Evolutionary conservation across 345 rosid genomes (phyloP), one percentile per base, ranked within the genome.

Genomic region (Sisymbrium altissimum): DNA sequence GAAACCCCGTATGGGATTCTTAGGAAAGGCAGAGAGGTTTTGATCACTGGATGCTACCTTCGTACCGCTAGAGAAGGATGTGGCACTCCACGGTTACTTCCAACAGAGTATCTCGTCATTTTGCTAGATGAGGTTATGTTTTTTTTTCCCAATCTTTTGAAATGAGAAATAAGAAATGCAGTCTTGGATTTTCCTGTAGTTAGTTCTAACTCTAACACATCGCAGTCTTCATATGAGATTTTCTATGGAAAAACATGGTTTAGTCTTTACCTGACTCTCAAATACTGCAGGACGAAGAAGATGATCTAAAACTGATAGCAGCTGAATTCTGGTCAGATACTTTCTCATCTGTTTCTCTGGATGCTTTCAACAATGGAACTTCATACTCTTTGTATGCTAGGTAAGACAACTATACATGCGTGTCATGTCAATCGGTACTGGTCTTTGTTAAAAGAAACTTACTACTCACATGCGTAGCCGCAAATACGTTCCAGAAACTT

Each of bases 1-100:
- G 89, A 86, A 82, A 81, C 87, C 71, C 84, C 78, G 7, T 81
- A 81, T 76, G 98, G 93, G 41, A 84, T 92, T 70, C 80, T 95
- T 79, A 84, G 81, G 79, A 90, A 86, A 82, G 97, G 92, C 6
- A 87, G 96, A 83, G 97, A 95, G 79, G 78, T 90, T 80, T 84
- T 95, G 63, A 85, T 95, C 76, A 87, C 97, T 25, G 98, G 98
- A 65, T 90, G 97, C 79, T 82, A 84, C 82, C 96, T 95, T 65
- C 86, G 99, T 81, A 88, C 96, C 36, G 97, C 96, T 27, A 86
- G 83, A 45, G 98, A 87, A 89, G 97, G 99, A 67, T 84, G 81
- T 76, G 97, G 97, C 62, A 73, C 70, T 77, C 77, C 89, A 25
- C 81, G 97, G n/a, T 91, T 95, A 79, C 83, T 95, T 62, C 99